A percentile compares a stretch with the other conserved stretches of the same genome.
phyloP scores from a whole-genome alignment of 2,329 filamentous ascomycete species.

The Davidsoniella virescens region DNA sequence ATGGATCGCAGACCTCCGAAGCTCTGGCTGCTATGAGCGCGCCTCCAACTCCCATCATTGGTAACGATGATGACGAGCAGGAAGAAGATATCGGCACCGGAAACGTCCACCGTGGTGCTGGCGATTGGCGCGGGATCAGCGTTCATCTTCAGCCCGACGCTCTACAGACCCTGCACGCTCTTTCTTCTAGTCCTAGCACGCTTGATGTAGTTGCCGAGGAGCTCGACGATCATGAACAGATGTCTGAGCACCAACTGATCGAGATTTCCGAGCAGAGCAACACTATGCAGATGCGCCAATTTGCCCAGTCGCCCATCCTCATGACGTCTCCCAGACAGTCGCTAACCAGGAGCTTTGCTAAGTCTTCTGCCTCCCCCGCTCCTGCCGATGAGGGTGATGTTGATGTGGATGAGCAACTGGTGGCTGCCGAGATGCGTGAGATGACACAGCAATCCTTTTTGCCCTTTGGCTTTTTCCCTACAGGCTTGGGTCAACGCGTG shows the following conservation, averaged over 20 bases:
- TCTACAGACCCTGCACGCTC: slow-evolving; percentile 55
- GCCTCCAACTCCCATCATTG: slow-evolving; percentile 66
- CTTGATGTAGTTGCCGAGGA: slow-evolving; percentile 40
- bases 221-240: slow-evolving; percentile 33
- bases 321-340: slow-evolving; percentile 10
- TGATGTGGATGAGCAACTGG: slow-evolving; percentile 7
- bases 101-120: slow-evolving; percentile 13
- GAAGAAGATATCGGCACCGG: slow-evolving; percentile 18
- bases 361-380: slow-evolving; percentile 19
- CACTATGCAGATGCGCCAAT: neutral
- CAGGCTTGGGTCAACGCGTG: slow-evolving; percentile 24
- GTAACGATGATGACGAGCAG: slow-evolving; percentile 33
- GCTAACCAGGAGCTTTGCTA: slow-evolving; percentile 30
- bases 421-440: slow-evolving; percentile 6
- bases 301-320: slow-evolving; percentile 4
- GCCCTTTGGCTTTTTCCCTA: slow-evolving; percentile 28
- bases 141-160: slow-evolving; percentile 65
- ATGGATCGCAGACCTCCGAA: slow-evolving; percentile 77
- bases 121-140: slow-evolving; percentile 45
- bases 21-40: slow-evolving; percentile 72
- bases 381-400: slow-evolving; percentile 9
- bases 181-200: slow-evolving; percentile 35
- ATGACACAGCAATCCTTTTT: slow-evolving; percentile 14
- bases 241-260: slow-evolving; percentile 21
- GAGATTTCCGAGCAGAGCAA: slow-evolving; percentile 21